A percentile compares a stretch with the other conserved stretches of the same genome.
phyloP scores from a whole-genome alignment of 1,284 basidiomycete species.

The Mycocalia duriaeana region DNA sequence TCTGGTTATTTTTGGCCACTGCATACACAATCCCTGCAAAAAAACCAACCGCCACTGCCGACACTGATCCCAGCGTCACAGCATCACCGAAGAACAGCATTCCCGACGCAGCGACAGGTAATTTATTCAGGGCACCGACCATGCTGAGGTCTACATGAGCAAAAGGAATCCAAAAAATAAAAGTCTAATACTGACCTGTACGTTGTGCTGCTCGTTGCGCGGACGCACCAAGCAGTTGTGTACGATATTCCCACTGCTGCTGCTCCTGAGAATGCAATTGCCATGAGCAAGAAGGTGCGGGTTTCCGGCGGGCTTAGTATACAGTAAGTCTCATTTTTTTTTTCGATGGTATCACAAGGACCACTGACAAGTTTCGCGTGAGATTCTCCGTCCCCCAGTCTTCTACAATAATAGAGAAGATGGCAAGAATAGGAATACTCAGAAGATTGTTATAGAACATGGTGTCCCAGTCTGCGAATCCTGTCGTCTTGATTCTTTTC shows the following conservation, averaged over 20 bases:
- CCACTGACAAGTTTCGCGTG: constrained; percentile 79
- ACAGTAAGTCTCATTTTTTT: constrained; percentile 9
- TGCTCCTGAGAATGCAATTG: constrained; percentile 93
- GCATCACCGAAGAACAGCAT: constrained; percentile 95
- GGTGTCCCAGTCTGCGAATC: constrained; percentile 98
- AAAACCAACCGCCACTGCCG: constrained; percentile 87
- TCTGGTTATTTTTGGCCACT: constrained; percentile 86
- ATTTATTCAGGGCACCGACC: constrained; percentile 98
- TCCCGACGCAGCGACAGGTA: constrained; percentile 94
- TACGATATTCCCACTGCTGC: constrained; percentile 98
- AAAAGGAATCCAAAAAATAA: background rate
- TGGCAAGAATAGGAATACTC: constrained; percentile 84
- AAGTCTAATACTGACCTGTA: constrained; percentile 61
- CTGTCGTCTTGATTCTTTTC: constrained; percentile 95
- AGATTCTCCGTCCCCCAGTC: constrained; percentile 87
- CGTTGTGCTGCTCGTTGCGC: constrained; percentile 94
- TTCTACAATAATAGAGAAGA: constrained; percentile 85
- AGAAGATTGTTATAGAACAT: constrained; percentile 99
- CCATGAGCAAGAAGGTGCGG: constrained; percentile 75
- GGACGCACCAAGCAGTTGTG: constrained; percentile 98
- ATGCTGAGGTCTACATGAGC: constrained; percentile 52
- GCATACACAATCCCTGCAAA: constrained; percentile 89
- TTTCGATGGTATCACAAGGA: constrained; percentile 1
- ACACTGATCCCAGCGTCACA: constrained; percentile 83
- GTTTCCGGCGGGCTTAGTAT: constrained; percentile 74